Percentiles rank a stretch among this genome's conserved stretches.
Conservation (phyloP, 805 yeast species). For the Hanseniaspora osmophila region DNA sequence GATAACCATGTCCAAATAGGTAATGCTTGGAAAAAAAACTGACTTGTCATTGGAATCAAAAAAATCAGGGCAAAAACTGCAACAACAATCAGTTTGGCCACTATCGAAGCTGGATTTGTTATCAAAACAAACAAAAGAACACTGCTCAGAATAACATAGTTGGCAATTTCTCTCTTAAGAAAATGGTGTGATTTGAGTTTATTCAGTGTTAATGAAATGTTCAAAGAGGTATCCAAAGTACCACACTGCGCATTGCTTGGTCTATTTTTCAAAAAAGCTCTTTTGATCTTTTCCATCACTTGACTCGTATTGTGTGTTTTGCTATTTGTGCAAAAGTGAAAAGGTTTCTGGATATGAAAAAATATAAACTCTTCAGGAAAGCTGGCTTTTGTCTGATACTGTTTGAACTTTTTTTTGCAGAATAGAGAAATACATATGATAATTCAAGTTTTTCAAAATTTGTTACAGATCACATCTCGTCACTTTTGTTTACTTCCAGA, state of each 20-base stretch:
- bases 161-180: slow-evolving; percentile 34
- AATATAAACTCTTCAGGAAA: no score
- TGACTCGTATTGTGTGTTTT: no score
- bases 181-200: slow-evolving; percentile 31
- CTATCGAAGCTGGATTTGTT: slow-evolving; percentile 40
- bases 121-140: slow-evolving; percentile 46
- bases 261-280: slow-evolving; percentile 24
- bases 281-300: slow-evolving; percentile 1
- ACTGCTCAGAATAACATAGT: slow-evolving; percentile 35
- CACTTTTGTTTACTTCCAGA: no score
- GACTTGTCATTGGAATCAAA: slow-evolving; percentile 64
- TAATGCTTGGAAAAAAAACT: slow-evolving; percentile 68
- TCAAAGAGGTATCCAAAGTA: slow-evolving; percentile 35
- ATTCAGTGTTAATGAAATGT: slow-evolving; percentile 28
- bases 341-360: no score
- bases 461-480: no score
- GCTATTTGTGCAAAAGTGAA: no score
- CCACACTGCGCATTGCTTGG: slow-evolving; percentile 35
- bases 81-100: slow-evolving; percentile 22
- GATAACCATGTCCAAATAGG: slow-evolving; percentile 82
- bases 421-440: no score
- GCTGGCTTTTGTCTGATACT: no score
- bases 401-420: no score
- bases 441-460: no score
- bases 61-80: slow-evolving; percentile 31